Base-by-base conservation (phyloP, 2,329 filamentous ascomycete genomes). In the Penicillium aurantiogriseum region DNA sequence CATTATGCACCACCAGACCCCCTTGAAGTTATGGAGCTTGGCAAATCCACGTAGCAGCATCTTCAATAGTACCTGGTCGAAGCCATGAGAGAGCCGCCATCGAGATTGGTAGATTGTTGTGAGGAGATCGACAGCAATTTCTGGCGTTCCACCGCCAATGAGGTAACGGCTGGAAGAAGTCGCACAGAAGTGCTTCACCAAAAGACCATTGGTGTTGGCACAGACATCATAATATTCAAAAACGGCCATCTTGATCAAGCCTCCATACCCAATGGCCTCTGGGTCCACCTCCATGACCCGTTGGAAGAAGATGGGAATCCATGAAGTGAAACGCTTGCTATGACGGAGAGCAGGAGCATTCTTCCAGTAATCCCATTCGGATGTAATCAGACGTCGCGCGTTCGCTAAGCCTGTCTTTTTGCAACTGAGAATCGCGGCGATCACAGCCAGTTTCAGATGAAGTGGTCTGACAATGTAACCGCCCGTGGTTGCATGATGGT, bases 1-100 rank as follows among this genome's bases (percentile, higher is more conserved):
- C 51, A 76, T 51, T 40, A 77, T 67, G 48, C 74, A 76, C 76
- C 76, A 77, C 48, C 74, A 73, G 3, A 76, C 60, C 2, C 75
- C 76, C n/a, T 67, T 64, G 8, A 72, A 52, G 33, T 75, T 69
- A 5, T 67, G 63, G 5, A 59, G 52, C 2, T 55, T 54, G 1
- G 70, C 66, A 43, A 71, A 76, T 8, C 69, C 72, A 21, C 75
- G 73, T 17, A 74, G 42, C 44, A 77, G 67, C 60, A 76, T 69
- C 56, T 76, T 74, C 63, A 77, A 66, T 48, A 68, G 71, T 8
- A 72, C 67, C n/a, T 69, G 70, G 47, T 75, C 69, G 52, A 77
- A 76, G 0, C 67, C 65, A 15, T 66, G 57, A 21, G 64, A 58
- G 2, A 65, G 67, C 11, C 69, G 69, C 67, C 72, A 76, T 29